These are phyloP conservation scores for Saccharomyces eubayanus DNA, from an alignment of 805 yeast genomes.

Conservation along the genomic window DNA sequence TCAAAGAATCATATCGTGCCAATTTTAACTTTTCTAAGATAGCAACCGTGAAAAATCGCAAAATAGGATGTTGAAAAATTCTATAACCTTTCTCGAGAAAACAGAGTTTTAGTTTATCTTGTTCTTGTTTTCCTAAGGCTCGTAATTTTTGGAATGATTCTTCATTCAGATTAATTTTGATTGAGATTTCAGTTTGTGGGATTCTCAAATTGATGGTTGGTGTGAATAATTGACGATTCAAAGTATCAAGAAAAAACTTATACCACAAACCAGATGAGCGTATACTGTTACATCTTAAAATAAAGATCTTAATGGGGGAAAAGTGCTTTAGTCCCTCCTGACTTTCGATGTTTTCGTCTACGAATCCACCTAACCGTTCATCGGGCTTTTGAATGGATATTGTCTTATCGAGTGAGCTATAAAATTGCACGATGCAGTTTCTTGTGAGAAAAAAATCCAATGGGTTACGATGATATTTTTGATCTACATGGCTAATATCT, in stretches of 20 bases:
- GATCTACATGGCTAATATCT: not conserved
- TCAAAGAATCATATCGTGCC: conserved; percentile 21
- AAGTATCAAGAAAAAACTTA: conserved; percentile 42
- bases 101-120: conserved; percentile 9
- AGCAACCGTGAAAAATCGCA: conserved; percentile 17
- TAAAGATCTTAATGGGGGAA: conserved; percentile 34
- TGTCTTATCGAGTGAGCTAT: conserved; percentile 63
- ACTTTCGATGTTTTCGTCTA: conserved; percentile 1
- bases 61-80: conserved; percentile 17
- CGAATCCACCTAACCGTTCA: conserved; percentile 8
- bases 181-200: conserved; percentile 32
- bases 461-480: conserved; percentile 8
- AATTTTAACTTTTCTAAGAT: conserved; percentile 31
- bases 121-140: conserved; percentile 8
- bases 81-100: conserved; percentile 16
- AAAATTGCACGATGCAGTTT: conserved; percentile 41
- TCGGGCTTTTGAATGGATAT: conserved; percentile 31
- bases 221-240: conserved; percentile 27
- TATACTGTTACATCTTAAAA: conserved; percentile 48
- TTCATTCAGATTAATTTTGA: conserved; percentile 20
- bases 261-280: conserved; percentile 56
- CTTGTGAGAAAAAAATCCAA: conserved; percentile 29
- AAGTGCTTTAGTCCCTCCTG: conserved; percentile 8
- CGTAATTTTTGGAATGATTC: conserved; percentile 7
- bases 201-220: conserved; percentile 33